Evolutionary conservation across 2,329 filamentous ascomycete genomes (phyloP), one percentile per base, ranked within the genome.

Genomic region (Fusarium marasasianum): DNA sequence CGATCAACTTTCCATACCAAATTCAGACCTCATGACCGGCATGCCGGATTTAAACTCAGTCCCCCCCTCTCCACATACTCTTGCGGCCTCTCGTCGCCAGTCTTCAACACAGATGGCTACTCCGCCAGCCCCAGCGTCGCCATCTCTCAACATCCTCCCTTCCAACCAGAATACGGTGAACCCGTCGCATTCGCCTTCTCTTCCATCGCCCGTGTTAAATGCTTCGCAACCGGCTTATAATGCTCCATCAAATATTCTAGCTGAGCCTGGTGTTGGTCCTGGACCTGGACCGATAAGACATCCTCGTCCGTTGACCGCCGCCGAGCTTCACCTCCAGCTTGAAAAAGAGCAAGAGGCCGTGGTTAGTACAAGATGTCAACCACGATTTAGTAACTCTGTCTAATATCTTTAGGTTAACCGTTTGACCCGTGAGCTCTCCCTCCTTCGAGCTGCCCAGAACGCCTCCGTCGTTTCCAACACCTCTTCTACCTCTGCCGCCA

Each of bases 261-360:
- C 48, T 3, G 82, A 83, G 53, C 82, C 85, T 3, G 86, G 84
- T 20, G 86, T 89, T 51, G 87, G 86, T 35, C 80, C 85, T 38
- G 91, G 90, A 0, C 90, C 90, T 63, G 93, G 93, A 1, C 95
- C 96, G 8, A 84, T 97, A 77, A 90, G 96, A 72, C 95, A 98
- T 81, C 95, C 96, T 11, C 90, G 94, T 41, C 95, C 95, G 8
- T 85, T 98, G 81, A 98, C 96, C 0, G 92, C 94, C 4, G 93
- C 94, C 8, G 96, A 98, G 82, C 87, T 98, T 70, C 95, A 98
- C 82, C 87, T 93, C 68, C 91, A 98, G 84, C 87, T 98, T 33
- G 96, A 98, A 83, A 96, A 97, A 82, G 96, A 98, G 81, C 95
- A 98, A 78, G 96, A 98, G 83, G 94, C 95, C 41, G 92, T 98